These are phyloP conservation scores for Alopecurus myosuroides DNA, from an alignment of 176 grass and related monocot genomes.

Conservation along the genomic window DNA sequence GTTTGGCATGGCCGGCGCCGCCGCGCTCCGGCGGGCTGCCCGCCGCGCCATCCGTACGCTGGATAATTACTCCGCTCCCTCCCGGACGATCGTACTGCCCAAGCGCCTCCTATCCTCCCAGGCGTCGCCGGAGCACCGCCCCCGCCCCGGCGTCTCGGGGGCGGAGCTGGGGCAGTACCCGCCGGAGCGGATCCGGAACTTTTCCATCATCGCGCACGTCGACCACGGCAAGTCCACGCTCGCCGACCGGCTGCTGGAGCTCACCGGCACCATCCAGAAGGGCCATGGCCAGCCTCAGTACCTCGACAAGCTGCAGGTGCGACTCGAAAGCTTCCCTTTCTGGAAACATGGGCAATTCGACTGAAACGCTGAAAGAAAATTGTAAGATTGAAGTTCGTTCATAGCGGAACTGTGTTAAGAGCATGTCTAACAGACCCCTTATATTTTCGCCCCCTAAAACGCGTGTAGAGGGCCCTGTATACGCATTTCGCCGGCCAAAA, in stretches of 20 bases:
- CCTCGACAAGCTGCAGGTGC: conserved; percentile 86
- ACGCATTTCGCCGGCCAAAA: no score
- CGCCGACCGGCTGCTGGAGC: conserved; percentile 76
- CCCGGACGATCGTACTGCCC: background rate
- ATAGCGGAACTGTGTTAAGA: background rate
- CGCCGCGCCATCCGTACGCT: background rate
- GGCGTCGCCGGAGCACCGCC: conserved; percentile 38
- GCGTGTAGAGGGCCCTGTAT: no score
- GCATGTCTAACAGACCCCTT: no score
- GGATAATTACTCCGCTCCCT: background rate
- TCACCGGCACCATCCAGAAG: conserved; percentile 86
- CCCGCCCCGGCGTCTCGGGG: conserved; percentile 18
- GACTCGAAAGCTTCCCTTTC: background rate
- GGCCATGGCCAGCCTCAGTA: conserved; percentile 87
- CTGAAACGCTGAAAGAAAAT: background rate
- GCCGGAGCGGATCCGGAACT: conserved; percentile 82
- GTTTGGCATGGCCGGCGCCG: conserved; percentile 34
- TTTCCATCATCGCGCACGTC: conserved; percentile 89
- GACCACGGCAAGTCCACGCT: conserved; percentile 95
- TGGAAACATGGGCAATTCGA: background rate
- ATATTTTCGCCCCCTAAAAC: no score
- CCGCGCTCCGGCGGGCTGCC: conserved; percentile 32
- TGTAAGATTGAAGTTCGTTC: background rate
- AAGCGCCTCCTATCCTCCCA: conserved; percentile 33
- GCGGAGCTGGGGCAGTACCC: conserved; percentile 64